These are phyloP conservation scores for Oemleria cerasiformis DNA, from an alignment of 306 rosid genomes.

Conservation along the genomic window DNA sequence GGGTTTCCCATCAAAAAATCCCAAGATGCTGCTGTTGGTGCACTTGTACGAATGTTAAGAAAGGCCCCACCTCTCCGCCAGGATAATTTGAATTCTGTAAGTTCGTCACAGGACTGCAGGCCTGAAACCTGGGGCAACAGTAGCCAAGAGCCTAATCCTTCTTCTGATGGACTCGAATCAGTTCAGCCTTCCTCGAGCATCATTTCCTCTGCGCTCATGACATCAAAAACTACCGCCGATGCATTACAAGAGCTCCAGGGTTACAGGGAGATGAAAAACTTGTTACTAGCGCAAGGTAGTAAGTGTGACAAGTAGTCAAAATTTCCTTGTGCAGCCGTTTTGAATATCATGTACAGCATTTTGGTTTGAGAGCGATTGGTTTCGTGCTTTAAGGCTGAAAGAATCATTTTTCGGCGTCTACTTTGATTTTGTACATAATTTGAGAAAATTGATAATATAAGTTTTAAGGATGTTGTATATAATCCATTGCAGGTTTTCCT, in stretches of 20 bases:
- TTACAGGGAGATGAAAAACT: constrained; percentile 65
- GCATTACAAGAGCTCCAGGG: constrained; percentile 81
- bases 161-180: constrained; percentile 3
- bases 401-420: constrained; percentile 6
- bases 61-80: constrained; percentile 81
- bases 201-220: constrained; percentile 36
- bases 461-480: neutral
- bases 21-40: constrained; percentile 81
- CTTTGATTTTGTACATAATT: constrained; percentile 27
- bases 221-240: constrained; percentile 63
- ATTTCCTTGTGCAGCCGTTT: constrained; percentile 19
- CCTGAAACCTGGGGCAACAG: constrained; percentile 35
- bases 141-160: constrained; percentile 32
- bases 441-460: constrained; percentile 5
- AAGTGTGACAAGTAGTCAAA: constrained; percentile 32
- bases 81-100: constrained; percentile 43
- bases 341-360: constrained; percentile 22
- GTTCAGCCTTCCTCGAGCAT: constrained; percentile 33
- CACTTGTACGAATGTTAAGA: constrained; percentile 60
- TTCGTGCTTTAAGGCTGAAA: constrained; percentile 2
- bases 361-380: constrained; percentile 1
- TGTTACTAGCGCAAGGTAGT: constrained; percentile 43
- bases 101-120: constrained; percentile 24
- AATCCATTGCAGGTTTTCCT: neutral
- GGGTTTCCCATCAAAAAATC: constrained; percentile 64